Evolutionary conservation across 2,329 filamentous ascomycete species (phyloP), one percentile per base, ranked within the genome.

Genomic region (Capronia epimyces): DNA sequence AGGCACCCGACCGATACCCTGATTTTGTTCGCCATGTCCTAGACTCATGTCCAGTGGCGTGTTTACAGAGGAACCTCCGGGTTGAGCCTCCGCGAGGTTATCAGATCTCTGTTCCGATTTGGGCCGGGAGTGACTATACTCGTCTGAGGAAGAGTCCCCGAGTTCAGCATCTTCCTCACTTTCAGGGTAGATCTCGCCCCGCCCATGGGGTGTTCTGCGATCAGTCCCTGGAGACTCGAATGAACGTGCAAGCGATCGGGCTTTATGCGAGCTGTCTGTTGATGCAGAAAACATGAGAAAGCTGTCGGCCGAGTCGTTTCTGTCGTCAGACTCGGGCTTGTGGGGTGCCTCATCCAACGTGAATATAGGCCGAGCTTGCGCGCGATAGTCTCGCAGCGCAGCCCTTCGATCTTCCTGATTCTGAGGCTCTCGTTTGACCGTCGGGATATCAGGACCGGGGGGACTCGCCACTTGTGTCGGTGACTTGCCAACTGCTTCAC

Each of bases 271-370:
- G 52, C 73, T 73, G 54, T 78, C 77, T 1, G 77, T 77, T 8
- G 80, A 80, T n/a, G 77, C 76, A 32, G 79, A 81, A 56, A 83
- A 81, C 75, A 83, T 82, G 18, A 75, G 70, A 58, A 83, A 82
- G 63, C 79, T 83, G 55, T 83, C 80, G 5, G 75, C 73, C 20
- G 79, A 83, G 58, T 81, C 75, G 59, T 80, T 77, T 29, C 77
- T 73, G 62, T 55, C 58, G 46, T 66, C 57, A 50, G 57, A 60
- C 58, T 61, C 61, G 53, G 66, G 63, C 58, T 61, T 63, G 63
- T 44, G 53, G 42, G 16, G 65, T 18, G 67, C 60, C 8, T 72
- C 66, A 42, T 78, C 75, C 41, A 78, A 67, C 20, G 68, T 73
- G 40, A 80, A 64, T 12, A 75, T 66, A 37, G 71, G 74, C 41